phyloP scores from a whole-genome alignment of 495 filamentous ascomycete species.

The Podospora bellae-mahoneyi region DNA sequence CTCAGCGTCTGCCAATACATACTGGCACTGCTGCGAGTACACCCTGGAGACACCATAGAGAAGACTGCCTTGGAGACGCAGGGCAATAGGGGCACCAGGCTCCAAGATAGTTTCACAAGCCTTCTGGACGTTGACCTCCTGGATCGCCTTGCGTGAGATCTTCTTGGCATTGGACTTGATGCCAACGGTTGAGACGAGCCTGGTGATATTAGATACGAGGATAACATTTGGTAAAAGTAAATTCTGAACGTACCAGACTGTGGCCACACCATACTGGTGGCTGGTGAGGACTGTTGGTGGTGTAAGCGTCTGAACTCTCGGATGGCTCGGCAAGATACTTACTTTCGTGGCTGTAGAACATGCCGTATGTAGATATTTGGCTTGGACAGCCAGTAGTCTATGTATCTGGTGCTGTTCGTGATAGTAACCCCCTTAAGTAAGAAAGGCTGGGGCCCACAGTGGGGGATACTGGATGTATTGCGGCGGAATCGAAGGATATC shows the following conservation, averaged over 20 bases:
- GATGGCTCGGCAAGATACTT: constrained; percentile 28
- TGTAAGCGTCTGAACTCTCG: background rate
- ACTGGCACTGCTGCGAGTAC: constrained; percentile 80
- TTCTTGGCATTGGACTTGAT: constrained; percentile 63
- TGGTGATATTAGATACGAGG: constrained; percentile 30
- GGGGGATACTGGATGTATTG: background rate
- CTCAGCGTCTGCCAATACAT: constrained; percentile 77
- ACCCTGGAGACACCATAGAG: constrained; percentile 83
- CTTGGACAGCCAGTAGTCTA: background rate
- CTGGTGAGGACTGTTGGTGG: constrained; percentile 70
- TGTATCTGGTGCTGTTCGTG: background rate
- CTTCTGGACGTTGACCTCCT: constrained; percentile 78
- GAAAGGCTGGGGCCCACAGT: background rate
- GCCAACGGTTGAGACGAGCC: constrained; percentile 88
- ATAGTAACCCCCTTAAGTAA: background rate
- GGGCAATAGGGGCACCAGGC: constrained; percentile 82
- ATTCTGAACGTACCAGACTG: constrained; percentile 69
- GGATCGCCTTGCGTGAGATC: constrained; percentile 82
- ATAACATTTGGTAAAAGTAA: background rate
- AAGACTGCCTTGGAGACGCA: constrained; percentile 87
- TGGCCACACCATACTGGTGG: constrained; percentile 85
- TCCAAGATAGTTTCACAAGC: constrained; percentile 83
- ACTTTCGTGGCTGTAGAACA: constrained; percentile 97
- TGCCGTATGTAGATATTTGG: constrained; percentile 30
- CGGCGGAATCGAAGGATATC: background rate